Conservation (phyloP, 805 yeast genomes). For the Millerozyma miso region DNA sequence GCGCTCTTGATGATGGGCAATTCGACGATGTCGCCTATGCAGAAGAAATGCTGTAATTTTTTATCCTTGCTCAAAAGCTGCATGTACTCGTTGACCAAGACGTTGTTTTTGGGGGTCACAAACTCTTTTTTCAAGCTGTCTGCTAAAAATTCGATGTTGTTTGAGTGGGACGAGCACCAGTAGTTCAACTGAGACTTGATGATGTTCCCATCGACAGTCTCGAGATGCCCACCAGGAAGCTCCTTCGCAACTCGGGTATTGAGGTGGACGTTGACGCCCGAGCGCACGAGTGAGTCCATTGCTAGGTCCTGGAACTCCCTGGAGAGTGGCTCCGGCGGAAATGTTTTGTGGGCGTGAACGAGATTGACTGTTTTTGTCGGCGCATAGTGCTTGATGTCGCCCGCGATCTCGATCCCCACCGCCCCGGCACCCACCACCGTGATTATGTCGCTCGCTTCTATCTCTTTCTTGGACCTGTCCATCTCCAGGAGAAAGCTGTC, state of each 20-base stretch:
- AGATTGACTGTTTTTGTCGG: constrained; percentile 32
- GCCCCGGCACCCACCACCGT: constrained; percentile 47
- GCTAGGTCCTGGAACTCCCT: constrained; percentile 25
- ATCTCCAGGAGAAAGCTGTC: constrained; percentile 40
- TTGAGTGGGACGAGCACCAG: constrained; percentile 33
- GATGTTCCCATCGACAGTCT: constrained; percentile 22
- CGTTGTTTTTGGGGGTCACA: constrained; percentile 23
- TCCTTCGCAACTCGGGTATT: constrained; percentile 30
- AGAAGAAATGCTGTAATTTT: constrained; percentile 25
- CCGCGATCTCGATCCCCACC: constrained; percentile 41
- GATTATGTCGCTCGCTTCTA: constrained; percentile 28
- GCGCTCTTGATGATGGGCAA: constrained; percentile 40
- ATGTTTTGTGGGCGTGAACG: constrained; percentile 32
- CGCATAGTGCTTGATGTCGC: constrained; percentile 31
- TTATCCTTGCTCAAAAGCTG: constrained; percentile 23
- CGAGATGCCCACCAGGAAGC: constrained; percentile 20
- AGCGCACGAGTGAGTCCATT: constrained; percentile 20
- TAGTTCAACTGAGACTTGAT: constrained; percentile 27
- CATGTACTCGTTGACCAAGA: constrained; percentile 34
- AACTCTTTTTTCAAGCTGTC: constrained; percentile 15
- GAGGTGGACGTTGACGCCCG: constrained; percentile 25
- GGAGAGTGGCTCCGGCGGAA: constrained; percentile 37
- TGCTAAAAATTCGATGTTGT: constrained; percentile 28
- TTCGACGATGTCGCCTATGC: constrained; percentile 37
- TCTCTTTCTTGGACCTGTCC: constrained; percentile 25